Conservation (phyloP, 306 rosid species). For the Erythrophleum fordii region DNA sequence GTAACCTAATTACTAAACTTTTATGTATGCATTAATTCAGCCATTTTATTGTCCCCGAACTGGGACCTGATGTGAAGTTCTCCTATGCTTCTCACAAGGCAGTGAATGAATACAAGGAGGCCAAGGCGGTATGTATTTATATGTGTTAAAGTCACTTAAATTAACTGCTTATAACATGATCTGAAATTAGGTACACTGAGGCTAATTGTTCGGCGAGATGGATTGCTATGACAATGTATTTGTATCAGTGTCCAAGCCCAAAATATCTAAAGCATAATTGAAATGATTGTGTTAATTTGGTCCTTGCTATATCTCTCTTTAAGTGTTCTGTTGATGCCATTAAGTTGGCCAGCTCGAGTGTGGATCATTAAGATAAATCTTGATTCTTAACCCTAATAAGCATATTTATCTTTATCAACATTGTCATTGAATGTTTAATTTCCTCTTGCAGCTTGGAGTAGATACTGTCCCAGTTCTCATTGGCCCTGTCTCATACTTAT, state of each 20-base stretch:
- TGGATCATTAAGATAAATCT: conserved; percentile 20
- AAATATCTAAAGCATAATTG: not conserved
- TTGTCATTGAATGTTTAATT: conserved; percentile 27
- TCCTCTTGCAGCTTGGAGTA: conserved; percentile 74
- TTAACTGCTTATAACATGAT: not conserved
- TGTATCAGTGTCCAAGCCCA: not conserved
- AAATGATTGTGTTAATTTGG: conserved; percentile 9
- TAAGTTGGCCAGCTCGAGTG: not conserved
- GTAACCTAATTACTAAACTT: conserved; percentile 29
- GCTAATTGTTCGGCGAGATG: not conserved
- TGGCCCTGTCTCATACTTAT: conserved; percentile 91
- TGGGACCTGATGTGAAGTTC: conserved; percentile 86
- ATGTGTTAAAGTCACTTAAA: not conserved
- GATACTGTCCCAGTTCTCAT: conserved; percentile 80
- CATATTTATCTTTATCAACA: not conserved
- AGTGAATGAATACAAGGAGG: conserved; percentile 89
- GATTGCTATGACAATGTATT: not conserved
- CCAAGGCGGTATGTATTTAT: conserved; percentile 76
- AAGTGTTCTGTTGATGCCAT: conserved; percentile 15
- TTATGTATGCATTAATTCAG: conserved; percentile 49
- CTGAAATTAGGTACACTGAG: not conserved
- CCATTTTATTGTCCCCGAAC: conserved; percentile 94
- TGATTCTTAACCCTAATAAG: not conserved
- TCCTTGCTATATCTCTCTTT: not conserved
- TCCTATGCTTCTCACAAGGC: conserved; percentile 93